Evolutionary conservation across 345 rosid species (phyloP), one percentile per base, ranked within the genome.

Genomic region (Anastatica hierochuntica): DNA sequence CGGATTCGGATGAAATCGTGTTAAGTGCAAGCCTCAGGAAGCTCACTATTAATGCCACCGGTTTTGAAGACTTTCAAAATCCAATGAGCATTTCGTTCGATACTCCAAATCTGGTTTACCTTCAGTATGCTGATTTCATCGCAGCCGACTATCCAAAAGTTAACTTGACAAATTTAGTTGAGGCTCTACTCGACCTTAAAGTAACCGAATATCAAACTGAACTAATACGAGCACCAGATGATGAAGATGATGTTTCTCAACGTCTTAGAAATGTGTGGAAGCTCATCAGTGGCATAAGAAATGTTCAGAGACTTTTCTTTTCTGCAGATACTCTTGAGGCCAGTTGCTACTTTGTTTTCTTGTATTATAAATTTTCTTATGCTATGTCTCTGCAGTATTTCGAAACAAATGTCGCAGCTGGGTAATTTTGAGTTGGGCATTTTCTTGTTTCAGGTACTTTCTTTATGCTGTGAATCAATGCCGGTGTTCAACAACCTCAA

Each of bases 401-500:
- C n/a, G n/a, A n/a, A n/a, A n/a, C n/a, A n/a, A n/a, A n/a, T n/a
- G n/a, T n/a, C n/a, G n/a, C n/a, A 19, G 1, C 12, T 41, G 8
- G 3, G 1, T 19, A 12, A 20, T 20, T 10, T n/a, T 20, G 29
- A 43, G 5, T 43, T 43, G 4, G 10, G 31, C 8, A 20, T 23
- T 23, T 1, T 13, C 49, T 29, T 38, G 24, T 18, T 55, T 42
- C 61, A 43, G 61, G 31, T 13, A 5, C 31, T 56, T 13, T 43
- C 41, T 42, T 30, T 30, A 42, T 19, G 41, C 18, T 56, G 14
- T 43, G n/a, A n/a, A n/a, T n/a, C n/a, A n/a, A n/a, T n/a, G n/a
- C n/a, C n/a, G n/a, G n/a, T n/a, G n/a, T n/a, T 56, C 12, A 43
- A 43, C 31, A 43, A 56, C 29, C 42, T 56, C 41, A 56, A n/a